These are phyloP conservation scores for Combretum micranthum DNA, from an alignment of 345 rosid species.

Conservation along the genomic window DNA sequence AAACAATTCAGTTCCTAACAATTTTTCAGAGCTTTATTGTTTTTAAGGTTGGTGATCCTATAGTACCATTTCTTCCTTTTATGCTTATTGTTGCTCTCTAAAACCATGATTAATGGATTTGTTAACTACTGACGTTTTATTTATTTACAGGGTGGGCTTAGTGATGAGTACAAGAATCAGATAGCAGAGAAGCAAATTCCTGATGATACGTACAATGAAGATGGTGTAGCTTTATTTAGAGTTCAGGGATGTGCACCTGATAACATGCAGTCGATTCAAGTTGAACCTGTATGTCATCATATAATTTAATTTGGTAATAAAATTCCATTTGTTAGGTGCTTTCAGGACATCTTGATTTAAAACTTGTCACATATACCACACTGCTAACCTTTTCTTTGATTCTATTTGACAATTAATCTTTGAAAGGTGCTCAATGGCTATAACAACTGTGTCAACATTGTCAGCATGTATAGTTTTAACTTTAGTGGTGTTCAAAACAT, in stretches of 20 bases:
- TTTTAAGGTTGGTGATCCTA: slow-evolving; percentile 57
- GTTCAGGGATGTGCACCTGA: slow-evolving; percentile 71
- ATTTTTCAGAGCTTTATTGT: slow-evolving; percentile 87
- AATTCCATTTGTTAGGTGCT: too few relatives aligned
- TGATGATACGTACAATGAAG: slow-evolving; percentile 67
- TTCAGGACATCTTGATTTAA: too few relatives aligned
- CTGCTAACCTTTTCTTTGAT: background rate
- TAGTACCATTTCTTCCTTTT: too few relatives aligned
- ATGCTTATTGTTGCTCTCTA: background rate
- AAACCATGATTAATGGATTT: background rate
- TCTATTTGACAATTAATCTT: background rate
- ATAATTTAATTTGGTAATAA: background rate
- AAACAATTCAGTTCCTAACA: slow-evolving; percentile 79
- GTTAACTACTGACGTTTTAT: background rate
- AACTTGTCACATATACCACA: background rate
- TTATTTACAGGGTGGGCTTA: slow-evolving; percentile 69
- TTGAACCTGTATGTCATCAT: slow-evolving; percentile 57
- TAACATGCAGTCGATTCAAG: slow-evolving; percentile 69
- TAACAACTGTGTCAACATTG: too few relatives aligned
- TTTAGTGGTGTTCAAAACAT: background rate
- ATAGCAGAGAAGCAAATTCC: slow-evolving; percentile 54
- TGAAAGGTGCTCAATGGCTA: too few relatives aligned
- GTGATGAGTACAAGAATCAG: slow-evolving; percentile 74
- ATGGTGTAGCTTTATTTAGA: slow-evolving; percentile 69
- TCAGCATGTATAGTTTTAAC: too few relatives aligned